A percentile compares a stretch with the other conserved stretches of the same genome.
These are phyloP conservation scores for Pestalotiopsis fici DNA, from an alignment of 2,329 filamentous ascomycete species.

Conservation along the genomic window DNA sequence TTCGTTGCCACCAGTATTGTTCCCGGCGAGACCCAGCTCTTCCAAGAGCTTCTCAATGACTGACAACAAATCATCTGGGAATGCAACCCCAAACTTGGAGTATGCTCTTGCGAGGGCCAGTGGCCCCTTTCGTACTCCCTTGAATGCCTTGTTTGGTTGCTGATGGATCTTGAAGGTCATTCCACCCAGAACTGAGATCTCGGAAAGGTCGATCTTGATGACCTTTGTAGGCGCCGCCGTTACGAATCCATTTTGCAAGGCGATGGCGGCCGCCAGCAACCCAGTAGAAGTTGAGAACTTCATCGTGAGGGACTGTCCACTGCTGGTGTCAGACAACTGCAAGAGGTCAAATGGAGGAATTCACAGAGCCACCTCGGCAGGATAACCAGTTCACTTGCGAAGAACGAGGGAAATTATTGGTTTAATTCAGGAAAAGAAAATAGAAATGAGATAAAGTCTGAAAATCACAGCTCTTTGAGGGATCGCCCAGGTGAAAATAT, in stretches of 20 bases:
- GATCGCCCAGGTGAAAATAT: not conserved
- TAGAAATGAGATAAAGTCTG: not conserved
- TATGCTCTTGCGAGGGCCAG: slow-evolving; percentile 11
- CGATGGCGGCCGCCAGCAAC: slow-evolving; percentile 4
- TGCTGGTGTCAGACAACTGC: too few relatives aligned
- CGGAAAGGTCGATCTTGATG: slow-evolving; percentile 5
- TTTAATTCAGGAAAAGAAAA: not conserved
- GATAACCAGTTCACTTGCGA: not conserved
- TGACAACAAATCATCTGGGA: slow-evolving; percentile 10
- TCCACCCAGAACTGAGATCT: slow-evolving; percentile 9
- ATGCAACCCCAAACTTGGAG: slow-evolving; percentile 7
- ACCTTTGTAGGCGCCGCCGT: not conserved
- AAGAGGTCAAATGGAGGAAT: too few relatives aligned
- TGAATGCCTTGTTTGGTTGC: slow-evolving; percentile 7
- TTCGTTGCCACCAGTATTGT: not conserved
- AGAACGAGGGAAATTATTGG: too few relatives aligned
- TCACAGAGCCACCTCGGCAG: too few relatives aligned
- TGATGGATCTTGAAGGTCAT: slow-evolving; percentile 14
- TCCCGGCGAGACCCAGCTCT: slow-evolving; percentile 1
- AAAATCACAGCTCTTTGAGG: not conserved
- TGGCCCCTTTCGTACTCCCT: slow-evolving; percentile 5
- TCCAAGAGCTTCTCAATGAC: slow-evolving; percentile 5
- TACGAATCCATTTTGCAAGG: not conserved
- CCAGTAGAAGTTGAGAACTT: not conserved
- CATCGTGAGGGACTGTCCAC: not conserved